Base-by-base conservation (phyloP, 2,329 filamentous ascomycete genomes). In the Aspergillus arachidicola region DNA sequence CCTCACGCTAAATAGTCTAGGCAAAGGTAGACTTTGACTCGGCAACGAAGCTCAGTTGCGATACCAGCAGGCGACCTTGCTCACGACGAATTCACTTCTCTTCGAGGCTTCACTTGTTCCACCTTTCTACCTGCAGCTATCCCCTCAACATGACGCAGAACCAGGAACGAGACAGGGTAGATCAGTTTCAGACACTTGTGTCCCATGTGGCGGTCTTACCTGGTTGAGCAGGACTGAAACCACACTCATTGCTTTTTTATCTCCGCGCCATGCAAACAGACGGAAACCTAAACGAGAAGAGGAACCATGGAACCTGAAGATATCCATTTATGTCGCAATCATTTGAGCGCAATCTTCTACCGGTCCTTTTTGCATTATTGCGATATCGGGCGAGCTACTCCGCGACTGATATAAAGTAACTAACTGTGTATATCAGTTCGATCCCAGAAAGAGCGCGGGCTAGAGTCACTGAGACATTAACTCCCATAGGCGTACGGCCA, bases 51-150 rank as follows among this genome's bases (percentile, higher is more conserved):
- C 58, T 55, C 62, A 23, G 46, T 21, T 32, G 21, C 54, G 28
- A 54, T 26, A 32, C 41, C 16, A 55, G 48, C 38, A 60, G 50
- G 38, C 38, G 54, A 58, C 46, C n/a, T 34, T 21, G 12, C 36
- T 26, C 14, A 26, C 14, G 38, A 26, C 23, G 41, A 23, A 38
- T 46, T 59, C 46, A 48, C 50, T 51, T 32, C 21, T 30, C 16
- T 64, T 76, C 74, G 74, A 77, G 73, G 71, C 65, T 67, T 72
- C 64, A 64, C 61, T 57, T 67, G 72, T 75, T 73, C 70, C 72
- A 76, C 72, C 67, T 41, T 63, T 46, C 59, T 61, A 64, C 63
- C 69, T 75, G 72, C 70, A 69, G 68, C 65, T 72, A 75, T 64
- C 71, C 72, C 55, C 6, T 64, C 65, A 58, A 69, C 51, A 65